A percentile compares a stretch with the other conserved stretches of the same genome.
Conservation (phyloP, 169 alveolate species). For the Eimeria praecox region DNA sequence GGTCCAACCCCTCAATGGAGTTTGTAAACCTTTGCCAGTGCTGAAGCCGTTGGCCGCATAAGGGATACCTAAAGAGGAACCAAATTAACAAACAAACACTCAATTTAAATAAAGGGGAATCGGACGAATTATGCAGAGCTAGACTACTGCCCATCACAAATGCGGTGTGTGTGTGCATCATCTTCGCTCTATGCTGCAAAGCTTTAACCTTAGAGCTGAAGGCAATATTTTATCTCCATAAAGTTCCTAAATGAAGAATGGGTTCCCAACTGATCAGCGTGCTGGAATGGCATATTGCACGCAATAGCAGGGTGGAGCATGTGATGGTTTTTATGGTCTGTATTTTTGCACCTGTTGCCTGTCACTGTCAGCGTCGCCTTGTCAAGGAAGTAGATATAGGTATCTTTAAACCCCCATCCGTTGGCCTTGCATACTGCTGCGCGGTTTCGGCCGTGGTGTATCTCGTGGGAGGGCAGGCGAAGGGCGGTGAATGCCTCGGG, state of each 20-base stretch:
- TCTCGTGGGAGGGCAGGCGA: constrained; percentile 62
- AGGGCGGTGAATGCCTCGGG: constrained; percentile 62
- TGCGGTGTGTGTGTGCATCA: neutral
- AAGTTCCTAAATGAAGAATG: neutral
- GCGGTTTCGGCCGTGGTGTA: constrained; percentile 74
- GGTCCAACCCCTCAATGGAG: constrained; percentile 89
- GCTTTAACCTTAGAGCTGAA: neutral
- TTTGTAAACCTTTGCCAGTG: constrained; percentile 83
- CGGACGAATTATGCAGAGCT: neutral
- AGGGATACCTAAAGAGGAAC: constrained; percentile 82
- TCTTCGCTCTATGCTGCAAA: neutral
- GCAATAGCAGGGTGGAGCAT: neutral
- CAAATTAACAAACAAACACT: constrained; percentile 35
- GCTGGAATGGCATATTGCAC: neutral
- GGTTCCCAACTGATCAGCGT: neutral
- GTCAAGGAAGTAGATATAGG: constrained; percentile 44
- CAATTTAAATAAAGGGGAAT: neutral
- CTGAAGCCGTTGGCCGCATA: constrained; percentile 84
- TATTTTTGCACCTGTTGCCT: constrained; percentile 86
- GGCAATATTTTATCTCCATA: neutral
- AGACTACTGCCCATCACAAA: neutral
- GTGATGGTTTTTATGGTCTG: neutral
- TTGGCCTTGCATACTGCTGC: constrained; percentile 63
- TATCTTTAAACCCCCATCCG: constrained; percentile 78
- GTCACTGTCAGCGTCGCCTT: constrained; percentile 77